Base-by-base conservation (phyloP, 2,329 filamentous ascomycete genomes). In the Ceratocystis harringtonii region DNA sequence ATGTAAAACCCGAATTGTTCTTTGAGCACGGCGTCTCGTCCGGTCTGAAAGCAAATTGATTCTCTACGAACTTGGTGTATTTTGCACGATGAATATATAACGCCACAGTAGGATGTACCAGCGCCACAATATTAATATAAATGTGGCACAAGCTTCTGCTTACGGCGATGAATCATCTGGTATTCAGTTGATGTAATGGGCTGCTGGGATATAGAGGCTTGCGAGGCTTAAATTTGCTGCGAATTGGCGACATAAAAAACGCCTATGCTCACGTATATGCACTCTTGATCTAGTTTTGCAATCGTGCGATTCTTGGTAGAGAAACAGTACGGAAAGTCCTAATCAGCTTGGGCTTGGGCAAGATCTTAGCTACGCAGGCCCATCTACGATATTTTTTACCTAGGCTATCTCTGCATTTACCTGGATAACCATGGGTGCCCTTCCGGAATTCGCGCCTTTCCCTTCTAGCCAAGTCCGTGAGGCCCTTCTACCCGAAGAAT, bases 371-470 rank as follows among this genome's bases (percentile, higher is more conserved):
- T 52, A 17, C 19, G 22, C 10, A 52, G 22, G 19, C 48, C 15
- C 25, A 25, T 52, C 48, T 1, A 52, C 22, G n/a, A 22, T 19
- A 52, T 5, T 22, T 52, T 10, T 25, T 22, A n/a, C 48, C 22
- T 7, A 22, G 48, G 10, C 48, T 7, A 19, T 12, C 22, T 52
- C n/a, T 52, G n/a, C 7, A 52, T 52, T 52, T 25, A 52, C 48
- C 8, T 22, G n/a, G n/a, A 52, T 7, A 8, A 69, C 61, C 62
- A 79, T 79, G 77, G 70, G 75, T 70, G 72, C 76, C 64, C 76
- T 92, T 61, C 90, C 90, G 52, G 81, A 85, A 43, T 80, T 96
- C 74, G 90, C 88, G 66, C 83, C 88, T 22, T 91, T 94, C 70
- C 92, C 92, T 19, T 81, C 86, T 68, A 77, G 82, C 43, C 77